A percentile compares a stretch with the other conserved stretches of the same genome.
Evolutionary conservation across 108 stramenopile genomes (phyloP).

Genomic region (Pseudonitzschia delicatissima): DNA sequence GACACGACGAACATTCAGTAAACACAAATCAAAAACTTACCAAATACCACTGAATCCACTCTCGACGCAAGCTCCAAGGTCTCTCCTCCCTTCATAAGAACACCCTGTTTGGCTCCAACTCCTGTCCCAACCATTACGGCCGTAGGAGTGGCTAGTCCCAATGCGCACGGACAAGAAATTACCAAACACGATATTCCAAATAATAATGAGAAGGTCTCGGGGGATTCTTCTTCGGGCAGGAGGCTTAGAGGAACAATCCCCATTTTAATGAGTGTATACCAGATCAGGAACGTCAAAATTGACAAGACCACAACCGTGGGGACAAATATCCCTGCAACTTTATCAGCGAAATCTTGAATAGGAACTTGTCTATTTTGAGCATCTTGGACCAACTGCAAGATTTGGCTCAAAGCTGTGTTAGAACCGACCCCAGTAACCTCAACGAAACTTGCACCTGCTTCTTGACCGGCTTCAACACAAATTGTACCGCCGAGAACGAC

Average conservation of each 20-base stretch:
- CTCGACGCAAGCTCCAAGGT: conserved; percentile 84
- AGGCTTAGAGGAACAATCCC: conserved; percentile 23
- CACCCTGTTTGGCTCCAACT: conserved; percentile 90
- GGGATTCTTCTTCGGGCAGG: conserved; percentile 34
- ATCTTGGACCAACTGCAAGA: conserved; percentile 89
- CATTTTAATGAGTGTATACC: conserved; percentile 47
- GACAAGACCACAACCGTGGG: conserved; percentile 78
- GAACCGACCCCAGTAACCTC: conserved; percentile 76
- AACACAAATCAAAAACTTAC: not conserved
- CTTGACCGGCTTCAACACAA: conserved; percentile 34
- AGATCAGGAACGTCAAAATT: conserved; percentile 62
- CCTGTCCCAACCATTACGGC: conserved; percentile 85
- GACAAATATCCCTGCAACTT: conserved; percentile 87
- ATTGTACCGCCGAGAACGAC: conserved; percentile 71
- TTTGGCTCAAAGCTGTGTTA: conserved; percentile 73
- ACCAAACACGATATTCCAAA: conserved; percentile 89
- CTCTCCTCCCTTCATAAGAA: conserved; percentile 97
- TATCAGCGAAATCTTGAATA: conserved; percentile 91
- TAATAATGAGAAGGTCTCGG: conserved; percentile 38
- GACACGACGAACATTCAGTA: not conserved
- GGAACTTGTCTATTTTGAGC: conserved; percentile 92
- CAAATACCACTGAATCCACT: conserved; percentile 89
- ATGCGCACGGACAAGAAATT: conserved; percentile 95
- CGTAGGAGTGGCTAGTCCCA: conserved; percentile 99
- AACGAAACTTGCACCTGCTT: conserved; percentile 44